phyloP scores from a whole-genome alignment of 192 early-diverging fungal species.

The Thamnidium elegans region DNA sequence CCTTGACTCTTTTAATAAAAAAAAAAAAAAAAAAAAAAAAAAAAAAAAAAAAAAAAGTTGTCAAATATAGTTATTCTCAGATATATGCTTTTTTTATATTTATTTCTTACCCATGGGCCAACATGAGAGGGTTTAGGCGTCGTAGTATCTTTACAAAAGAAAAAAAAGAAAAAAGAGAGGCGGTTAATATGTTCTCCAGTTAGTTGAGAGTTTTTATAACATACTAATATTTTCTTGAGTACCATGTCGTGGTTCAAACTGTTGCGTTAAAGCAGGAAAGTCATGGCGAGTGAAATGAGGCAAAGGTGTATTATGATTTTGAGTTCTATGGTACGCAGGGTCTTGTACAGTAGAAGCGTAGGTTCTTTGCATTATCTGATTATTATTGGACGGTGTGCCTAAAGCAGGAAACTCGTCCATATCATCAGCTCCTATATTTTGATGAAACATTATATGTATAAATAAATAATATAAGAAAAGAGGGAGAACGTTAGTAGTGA shows the following conservation, averaged over 20 bases:
- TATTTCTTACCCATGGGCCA: no score
- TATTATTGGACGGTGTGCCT: conserved; percentile 23
- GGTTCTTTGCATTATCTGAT: conserved; percentile 3
- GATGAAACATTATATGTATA: conserved; percentile 30
- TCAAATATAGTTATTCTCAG: no score
- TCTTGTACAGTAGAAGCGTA: conserved; percentile 35
- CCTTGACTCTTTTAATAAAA: not conserved
- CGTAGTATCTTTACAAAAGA: no score
- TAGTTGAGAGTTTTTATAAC: conserved; percentile 30
- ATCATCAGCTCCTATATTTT: conserved; percentile 24
- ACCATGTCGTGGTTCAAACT: not conserved
- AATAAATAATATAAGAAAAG: not conserved
- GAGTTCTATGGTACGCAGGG: not conserved
- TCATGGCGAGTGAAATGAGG: conserved; percentile 7
- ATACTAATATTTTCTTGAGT: conserved; percentile 23
- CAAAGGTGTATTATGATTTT: not conserved
- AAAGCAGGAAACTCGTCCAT: conserved; percentile 36
- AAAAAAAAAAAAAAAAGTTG: not conserved
- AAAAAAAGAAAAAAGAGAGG: not conserved
- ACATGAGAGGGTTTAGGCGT: no score
- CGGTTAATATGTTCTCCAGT: not conserved
- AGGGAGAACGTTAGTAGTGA: not conserved
- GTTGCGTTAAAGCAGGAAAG: not conserved
- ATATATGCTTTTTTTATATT: no score
- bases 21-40: not conserved